Conservation (phyloP, 108 stramenopile genomes). For the Cyclotella sp. region DNA sequence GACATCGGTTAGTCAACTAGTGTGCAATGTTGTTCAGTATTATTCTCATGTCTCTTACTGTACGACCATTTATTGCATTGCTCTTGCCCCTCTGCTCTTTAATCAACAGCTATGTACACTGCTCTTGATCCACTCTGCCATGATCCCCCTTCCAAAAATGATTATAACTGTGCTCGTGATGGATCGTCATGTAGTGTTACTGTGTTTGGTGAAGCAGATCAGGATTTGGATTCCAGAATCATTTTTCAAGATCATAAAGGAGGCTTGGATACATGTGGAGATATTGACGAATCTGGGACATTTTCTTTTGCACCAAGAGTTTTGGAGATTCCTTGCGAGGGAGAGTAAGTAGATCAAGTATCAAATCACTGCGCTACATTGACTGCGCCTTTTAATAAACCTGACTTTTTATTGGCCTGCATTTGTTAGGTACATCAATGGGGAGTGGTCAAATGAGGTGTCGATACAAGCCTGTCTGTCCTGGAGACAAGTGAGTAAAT, state of each 20-base stretch:
- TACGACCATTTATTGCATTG: background rate
- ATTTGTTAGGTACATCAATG: background rate
- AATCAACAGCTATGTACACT: constrained; percentile 1
- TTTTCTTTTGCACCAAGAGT: background rate
- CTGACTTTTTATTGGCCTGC: background rate
- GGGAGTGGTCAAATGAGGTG: background rate
- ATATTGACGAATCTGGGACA: background rate
- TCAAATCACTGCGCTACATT: background rate
- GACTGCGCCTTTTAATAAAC: background rate
- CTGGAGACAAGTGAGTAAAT: background rate
- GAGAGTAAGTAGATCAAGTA: background rate
- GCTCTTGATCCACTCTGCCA: constrained; percentile 1
- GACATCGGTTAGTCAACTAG: background rate
- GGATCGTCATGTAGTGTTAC: constrained; percentile 2
- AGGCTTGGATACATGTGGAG: constrained; percentile 3
- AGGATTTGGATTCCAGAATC: background rate
- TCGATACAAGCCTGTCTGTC: background rate
- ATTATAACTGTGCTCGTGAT: constrained; percentile 10
- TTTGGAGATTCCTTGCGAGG: background rate
- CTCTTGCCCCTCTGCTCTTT: background rate
- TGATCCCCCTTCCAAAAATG: background rate
- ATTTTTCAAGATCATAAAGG: background rate
- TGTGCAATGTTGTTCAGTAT: background rate
- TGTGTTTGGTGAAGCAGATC: constrained; percentile 1
- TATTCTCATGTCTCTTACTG: background rate